Evolutionary conservation across 306 rosid species (phyloP).

Genomic region (Vicia villosa): DNA sequence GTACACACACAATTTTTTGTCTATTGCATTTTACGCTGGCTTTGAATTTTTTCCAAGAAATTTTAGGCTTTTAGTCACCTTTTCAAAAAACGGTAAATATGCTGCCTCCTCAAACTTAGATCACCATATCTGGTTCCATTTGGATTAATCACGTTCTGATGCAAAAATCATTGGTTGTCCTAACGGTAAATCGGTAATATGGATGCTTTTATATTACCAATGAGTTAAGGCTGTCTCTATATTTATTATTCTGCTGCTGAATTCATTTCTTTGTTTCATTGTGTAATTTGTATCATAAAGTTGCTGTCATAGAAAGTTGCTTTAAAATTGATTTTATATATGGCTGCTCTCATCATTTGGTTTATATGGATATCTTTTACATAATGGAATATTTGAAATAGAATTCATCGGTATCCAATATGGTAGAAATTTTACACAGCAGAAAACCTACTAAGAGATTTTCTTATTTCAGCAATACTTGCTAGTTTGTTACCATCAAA

Average conservation of each 20-base stretch:
- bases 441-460: constrained; percentile 10
- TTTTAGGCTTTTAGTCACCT: not conserved
- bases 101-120: not conserved
- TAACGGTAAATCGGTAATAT: not conserved
- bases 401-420: constrained; percentile 19
- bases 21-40: not conserved
- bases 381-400: constrained; percentile 12
- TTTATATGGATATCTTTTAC: constrained; percentile 14
- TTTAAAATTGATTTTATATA: not conserved
- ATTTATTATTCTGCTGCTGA: constrained; percentile 16
- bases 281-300: too few relatives aligned
- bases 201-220: not conserved
- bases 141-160: constrained; percentile 8
- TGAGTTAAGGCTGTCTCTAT: not conserved
- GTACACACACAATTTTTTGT: not conserved
- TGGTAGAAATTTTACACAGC: constrained; percentile 15
- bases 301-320: too few relatives aligned
- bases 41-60: constrained; percentile 1
- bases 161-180: constrained; percentile 21
- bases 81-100: not conserved
- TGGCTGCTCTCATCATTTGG: constrained; percentile 14
- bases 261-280: not conserved
- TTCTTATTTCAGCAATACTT: constrained; percentile 16
- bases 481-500: constrained; percentile 2
- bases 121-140: constrained; percentile 9